Base-by-base conservation (phyloP, 2,329 filamentous ascomycete genomes). In the Paraphaeosphaeria sporulosa region DNA sequence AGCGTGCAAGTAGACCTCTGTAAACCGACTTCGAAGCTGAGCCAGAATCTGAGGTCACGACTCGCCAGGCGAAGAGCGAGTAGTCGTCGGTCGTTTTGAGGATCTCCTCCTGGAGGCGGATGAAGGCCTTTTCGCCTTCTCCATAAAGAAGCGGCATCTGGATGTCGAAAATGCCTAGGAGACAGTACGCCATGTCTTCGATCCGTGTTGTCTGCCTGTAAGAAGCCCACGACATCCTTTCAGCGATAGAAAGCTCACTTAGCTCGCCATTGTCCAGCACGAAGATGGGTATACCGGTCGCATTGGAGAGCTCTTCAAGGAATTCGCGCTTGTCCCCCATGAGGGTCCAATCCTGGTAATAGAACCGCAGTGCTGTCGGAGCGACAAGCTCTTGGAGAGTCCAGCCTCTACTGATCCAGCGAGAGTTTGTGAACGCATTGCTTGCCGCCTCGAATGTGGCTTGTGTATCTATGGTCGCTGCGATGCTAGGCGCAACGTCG, bases 111-210 rank as follows among this genome's bases (percentile, higher is more conserved):
- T 74, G 71, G 1, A 74, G 52, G 1, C 71, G 62, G 4, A 67
- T 58, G 32, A 74, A 74, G 9, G 71, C 70, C 30, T 72, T 72
- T 9, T 63, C 60, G 1, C 73, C 73, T 58, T 74, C 71, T 8
- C 70, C 71, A 44, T 74, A 74, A 0, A 74, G 58, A 3, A 73
- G 46, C 17, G 71, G 70, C 69, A 74, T 72, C 7, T 73, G 68
- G 15, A 74, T 71, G 47, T 71, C 71, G 60, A 76, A 76, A 10
- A 76, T 66, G 2, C 73, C 73, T 1, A 75, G 65, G 2, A 75
- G 52, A 30, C 65, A 70, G 34, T 75, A 75, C n/a, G 71, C 73
- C 1, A 59, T 60, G 52, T 75, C 73, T 55, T 75, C 73, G 3
- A 66, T 44, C 7, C 69, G 66, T 10, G 69, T 75, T 1, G 71